These are phyloP conservation scores for Tetrahymena elliotti DNA, from an alignment of 73 alveolate genomes.

Conservation along the genomic window DNA sequence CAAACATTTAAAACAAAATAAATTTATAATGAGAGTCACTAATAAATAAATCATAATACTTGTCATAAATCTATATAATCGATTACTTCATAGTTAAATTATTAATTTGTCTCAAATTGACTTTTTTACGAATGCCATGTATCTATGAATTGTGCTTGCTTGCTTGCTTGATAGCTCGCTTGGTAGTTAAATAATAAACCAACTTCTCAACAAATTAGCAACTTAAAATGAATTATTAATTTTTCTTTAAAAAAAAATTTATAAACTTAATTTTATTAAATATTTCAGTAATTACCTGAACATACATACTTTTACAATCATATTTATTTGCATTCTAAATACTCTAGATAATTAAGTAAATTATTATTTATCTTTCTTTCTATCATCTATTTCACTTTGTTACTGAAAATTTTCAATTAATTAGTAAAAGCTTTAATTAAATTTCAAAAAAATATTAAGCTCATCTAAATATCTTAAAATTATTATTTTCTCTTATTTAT, in stretches of 20 bases:
- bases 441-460: no score
- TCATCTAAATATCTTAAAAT: no score
- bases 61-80: neutral
- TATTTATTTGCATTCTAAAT: neutral
- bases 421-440: no score
- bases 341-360: no score
- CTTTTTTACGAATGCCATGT: neutral
- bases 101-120: neutral
- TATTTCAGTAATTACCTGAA: neutral
- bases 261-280: neutral
- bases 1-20: neutral
- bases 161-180: no score
- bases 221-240: neutral
- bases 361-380: no score
- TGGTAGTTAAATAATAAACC: no score
- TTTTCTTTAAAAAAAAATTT: no score
- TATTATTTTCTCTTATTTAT: no score
- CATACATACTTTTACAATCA: neutral
- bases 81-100: neutral
- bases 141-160: neutral
- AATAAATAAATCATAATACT: neutral
- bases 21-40: neutral
- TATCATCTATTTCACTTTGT: no score
- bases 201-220: neutral
- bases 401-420: no score